These are phyloP conservation scores for Cyclotella baltica DNA, from an alignment of 108 stramenopile species.

Conservation along the genomic window DNA sequence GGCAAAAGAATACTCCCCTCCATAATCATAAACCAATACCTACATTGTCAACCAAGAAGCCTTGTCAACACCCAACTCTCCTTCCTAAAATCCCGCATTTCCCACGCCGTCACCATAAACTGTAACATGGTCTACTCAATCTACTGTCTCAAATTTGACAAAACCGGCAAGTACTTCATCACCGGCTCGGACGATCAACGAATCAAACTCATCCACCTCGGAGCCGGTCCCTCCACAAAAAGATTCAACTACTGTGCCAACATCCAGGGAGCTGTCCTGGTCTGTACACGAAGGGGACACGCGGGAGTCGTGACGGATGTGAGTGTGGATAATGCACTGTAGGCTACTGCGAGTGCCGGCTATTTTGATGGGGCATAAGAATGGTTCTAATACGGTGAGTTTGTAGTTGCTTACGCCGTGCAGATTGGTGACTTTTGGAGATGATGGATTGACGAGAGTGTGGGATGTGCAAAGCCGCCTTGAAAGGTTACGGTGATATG, in stretches of 20 bases:
- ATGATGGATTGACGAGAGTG: conserved; percentile 75
- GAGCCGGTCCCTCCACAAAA: too few species aligned
- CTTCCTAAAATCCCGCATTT: conserved; percentile 64
- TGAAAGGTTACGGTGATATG: conserved; percentile 66
- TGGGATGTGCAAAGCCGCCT: conserved; percentile 86
- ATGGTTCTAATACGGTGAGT: conserved; percentile 80
- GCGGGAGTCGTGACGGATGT: conserved; percentile 92
- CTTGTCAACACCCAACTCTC: conserved; percentile 43
- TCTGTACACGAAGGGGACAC: conserved; percentile 92
- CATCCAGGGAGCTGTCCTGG: conserved; percentile 76
- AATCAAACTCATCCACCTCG: conserved; percentile 88
- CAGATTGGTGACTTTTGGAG: conserved; percentile 79
- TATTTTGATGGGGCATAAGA: conserved; percentile 81
- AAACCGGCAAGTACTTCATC: conserved; percentile 88
- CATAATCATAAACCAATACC: too few species aligned
- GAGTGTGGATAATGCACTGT: conserved; percentile 86
- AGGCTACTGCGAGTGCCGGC: conserved; percentile 92
- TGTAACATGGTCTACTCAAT: conserved; percentile 87
- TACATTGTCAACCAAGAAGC: too few species aligned
- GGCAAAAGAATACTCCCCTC: too few species aligned
- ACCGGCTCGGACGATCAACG: conserved; percentile 96
- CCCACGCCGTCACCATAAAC: conserved; percentile 83
- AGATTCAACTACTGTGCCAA: conserved; percentile 74
- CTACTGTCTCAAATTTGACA: conserved; percentile 91
- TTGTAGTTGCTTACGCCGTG: conserved; percentile 81